Conservation (phyloP, 108 stramenopile genomes). For the Skeletonema menzelii region DNA sequence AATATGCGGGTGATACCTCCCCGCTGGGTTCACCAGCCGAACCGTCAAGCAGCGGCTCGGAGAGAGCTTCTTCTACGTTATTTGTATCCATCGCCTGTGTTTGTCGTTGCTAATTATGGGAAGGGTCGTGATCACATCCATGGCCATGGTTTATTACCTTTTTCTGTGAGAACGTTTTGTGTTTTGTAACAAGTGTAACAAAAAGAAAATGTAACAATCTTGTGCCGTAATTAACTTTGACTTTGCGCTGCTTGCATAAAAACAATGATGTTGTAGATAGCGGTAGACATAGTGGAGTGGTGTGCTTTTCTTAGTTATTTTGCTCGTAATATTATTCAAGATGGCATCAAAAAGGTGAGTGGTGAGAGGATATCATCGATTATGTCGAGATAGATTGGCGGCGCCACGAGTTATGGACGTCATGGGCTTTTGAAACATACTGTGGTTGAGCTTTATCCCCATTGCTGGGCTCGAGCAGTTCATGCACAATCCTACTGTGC, state of each 20-base stretch:
- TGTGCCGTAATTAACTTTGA: no score
- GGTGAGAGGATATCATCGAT: not conserved
- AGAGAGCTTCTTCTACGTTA: not conserved
- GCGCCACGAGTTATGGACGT: not conserved
- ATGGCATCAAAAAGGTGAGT: conserved; percentile 1
- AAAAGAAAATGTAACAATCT: no score
- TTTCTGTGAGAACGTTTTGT: not conserved
- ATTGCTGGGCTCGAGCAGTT: not conserved
- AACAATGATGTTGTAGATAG: no score
- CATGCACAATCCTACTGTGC: no score
- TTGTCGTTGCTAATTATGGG: no score
- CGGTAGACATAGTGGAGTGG: not conserved
- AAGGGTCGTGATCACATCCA: not conserved
- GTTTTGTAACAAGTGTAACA: no score
- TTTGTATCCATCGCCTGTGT: not conserved
- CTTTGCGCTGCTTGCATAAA: no score
- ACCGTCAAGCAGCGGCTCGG: not conserved
- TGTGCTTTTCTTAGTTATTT: not conserved
- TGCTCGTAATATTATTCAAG: not conserved
- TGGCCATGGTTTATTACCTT: not conserved
- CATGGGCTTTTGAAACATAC: not conserved
- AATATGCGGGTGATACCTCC: not conserved
- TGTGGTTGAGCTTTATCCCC: not conserved
- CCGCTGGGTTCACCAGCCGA: not conserved
- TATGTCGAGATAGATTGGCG: not conserved